Evolutionary conservation across 129 eudicot genomes (phyloP), one percentile per base, ranked within the genome.

Genomic region (Flaveria brownii): DNA sequence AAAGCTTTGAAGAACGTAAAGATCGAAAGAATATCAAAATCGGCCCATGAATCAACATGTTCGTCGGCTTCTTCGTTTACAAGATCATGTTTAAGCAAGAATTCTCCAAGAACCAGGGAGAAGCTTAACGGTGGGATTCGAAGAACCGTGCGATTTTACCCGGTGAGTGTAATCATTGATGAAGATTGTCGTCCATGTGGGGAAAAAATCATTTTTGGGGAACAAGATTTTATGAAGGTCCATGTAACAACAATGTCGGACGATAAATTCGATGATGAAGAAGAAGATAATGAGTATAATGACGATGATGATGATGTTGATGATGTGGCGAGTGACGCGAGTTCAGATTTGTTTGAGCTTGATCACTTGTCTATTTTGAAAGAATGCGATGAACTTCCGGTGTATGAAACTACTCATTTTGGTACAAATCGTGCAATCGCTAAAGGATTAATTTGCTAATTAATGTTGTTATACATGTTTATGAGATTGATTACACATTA

Each of bases 311-410:
- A 20, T 20, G 69, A 77, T 33, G 87, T 82, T 57, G 83, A 79
- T 43, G 97, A 86, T 64, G 59, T 60, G 7, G 43, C 70, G 15
- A 91, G 97, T 78, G 87, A 88, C 80, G 52, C 87, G 22, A 91
- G 97, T 33, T 91, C 94, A 33, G 97, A 91, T 26, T 75, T 91
- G 9, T 91, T 91, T 43, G 97, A 91, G 72, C 87, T 91, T 36
- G 92, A 91, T 77, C 97, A 91, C 72, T 76, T 88, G 75, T 77
- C 86, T 11, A 41, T 84, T 45, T 80, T 91, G 20, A 74, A 79
- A 1, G 80, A 83, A 14, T 85, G 83, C 54, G 84, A 84, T 22
- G 97, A 91, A 68, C 91, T 88, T 52, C 97, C 97, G 0, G 92
- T 91, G 52, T 91, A 86, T 73, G 94, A 82, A 72, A 91, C 94